Evolutionary conservation across 768 basidiomycete genomes (phyloP).

Genomic region (Guyanaporus albipodus): DNA sequence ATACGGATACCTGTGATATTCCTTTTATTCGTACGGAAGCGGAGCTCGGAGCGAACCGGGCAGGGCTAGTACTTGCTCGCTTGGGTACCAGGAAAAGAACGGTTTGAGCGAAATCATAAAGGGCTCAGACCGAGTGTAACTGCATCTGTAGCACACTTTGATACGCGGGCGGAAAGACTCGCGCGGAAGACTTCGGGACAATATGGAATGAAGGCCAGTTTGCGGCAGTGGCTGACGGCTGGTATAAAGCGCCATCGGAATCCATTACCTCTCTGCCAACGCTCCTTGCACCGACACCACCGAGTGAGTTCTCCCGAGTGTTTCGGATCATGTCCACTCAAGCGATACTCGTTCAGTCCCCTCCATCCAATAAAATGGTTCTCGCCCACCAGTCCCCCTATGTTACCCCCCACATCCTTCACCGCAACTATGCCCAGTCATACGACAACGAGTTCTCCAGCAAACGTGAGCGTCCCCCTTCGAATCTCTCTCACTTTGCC

Average conservation of each 20-base stretch:
- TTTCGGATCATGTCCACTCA: constrained; percentile 26
- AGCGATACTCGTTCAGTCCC: neutral
- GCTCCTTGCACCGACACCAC: constrained; percentile 2
- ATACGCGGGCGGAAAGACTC: constrained; percentile 19
- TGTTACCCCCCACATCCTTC: constrained; percentile 85
- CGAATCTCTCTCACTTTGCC: constrained; percentile 2
- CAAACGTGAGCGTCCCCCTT: constrained; percentile 46
- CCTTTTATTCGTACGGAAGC: neutral
- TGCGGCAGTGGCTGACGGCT: constrained; percentile 17
- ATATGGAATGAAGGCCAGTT: constrained; percentile 32
- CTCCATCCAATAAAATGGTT: constrained; percentile 47
- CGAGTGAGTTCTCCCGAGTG: constrained; percentile 21
- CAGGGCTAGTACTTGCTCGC: neutral
- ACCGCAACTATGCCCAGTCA: constrained; percentile 78
- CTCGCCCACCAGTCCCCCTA: constrained; percentile 74
- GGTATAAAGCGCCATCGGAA: constrained; percentile 26
- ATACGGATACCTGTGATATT: neutral
- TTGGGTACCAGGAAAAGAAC: neutral
- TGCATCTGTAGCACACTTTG: neutral
- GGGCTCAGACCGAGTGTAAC: neutral
- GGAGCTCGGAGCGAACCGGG: constrained; percentile 22
- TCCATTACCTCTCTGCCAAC: constrained; percentile 4
- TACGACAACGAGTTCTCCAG: constrained; percentile 59
- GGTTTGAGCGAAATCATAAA: neutral
- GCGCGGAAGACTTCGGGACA: constrained; percentile 24